Conservation (phyloP, 1,284 basidiomycete genomes). For the Apiotrichum akiyoshidainum region DNA sequence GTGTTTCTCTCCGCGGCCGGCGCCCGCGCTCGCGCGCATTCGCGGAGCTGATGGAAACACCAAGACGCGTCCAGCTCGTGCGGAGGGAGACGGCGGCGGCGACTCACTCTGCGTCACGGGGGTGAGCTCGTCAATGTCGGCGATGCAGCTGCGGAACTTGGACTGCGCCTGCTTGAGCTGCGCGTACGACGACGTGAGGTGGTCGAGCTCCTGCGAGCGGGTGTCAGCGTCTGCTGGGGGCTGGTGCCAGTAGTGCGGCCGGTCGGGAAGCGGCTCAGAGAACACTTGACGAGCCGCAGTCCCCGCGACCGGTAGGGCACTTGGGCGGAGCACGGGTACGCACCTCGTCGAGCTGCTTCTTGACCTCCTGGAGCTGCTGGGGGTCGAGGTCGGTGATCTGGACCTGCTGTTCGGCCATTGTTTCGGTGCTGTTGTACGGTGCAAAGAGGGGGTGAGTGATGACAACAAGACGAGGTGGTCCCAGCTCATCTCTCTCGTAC, state of each 20-base stretch:
- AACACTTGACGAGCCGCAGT: too few relatives aligned
- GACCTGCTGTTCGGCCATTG: conserved; percentile 63
- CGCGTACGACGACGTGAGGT: conserved; percentile 85
- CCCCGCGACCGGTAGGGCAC: too few relatives aligned
- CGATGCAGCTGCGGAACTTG: conserved; percentile 85
- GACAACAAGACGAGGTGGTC: too few relatives aligned
- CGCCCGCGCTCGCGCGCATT: too few relatives aligned
- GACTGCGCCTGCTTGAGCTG: conserved; percentile 89
- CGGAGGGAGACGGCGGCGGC: too few relatives aligned
- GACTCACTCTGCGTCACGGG: conserved; percentile 66
- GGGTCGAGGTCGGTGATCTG: conserved; percentile 75
- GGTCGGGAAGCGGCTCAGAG: too few relatives aligned
- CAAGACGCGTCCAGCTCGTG: too few relatives aligned
- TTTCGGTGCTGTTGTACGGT: conserved; percentile 7
- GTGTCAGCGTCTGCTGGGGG: not conserved
- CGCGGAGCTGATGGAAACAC: too few relatives aligned
- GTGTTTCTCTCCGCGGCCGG: too few relatives aligned
- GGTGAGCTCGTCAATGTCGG: conserved; percentile 72
- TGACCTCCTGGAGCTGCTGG: conserved; percentile 76
- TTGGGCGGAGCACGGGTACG: too few relatives aligned
- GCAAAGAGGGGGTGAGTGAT: not conserved
- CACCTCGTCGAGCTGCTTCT: conserved; percentile 84
- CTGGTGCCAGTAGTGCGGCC: too few relatives aligned
- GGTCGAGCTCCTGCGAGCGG: conserved; percentile 72
- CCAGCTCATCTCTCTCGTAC: too few relatives aligned